Base-by-base conservation (phyloP, 345 rosid species). In the Schrenkiella parvula region DNA sequence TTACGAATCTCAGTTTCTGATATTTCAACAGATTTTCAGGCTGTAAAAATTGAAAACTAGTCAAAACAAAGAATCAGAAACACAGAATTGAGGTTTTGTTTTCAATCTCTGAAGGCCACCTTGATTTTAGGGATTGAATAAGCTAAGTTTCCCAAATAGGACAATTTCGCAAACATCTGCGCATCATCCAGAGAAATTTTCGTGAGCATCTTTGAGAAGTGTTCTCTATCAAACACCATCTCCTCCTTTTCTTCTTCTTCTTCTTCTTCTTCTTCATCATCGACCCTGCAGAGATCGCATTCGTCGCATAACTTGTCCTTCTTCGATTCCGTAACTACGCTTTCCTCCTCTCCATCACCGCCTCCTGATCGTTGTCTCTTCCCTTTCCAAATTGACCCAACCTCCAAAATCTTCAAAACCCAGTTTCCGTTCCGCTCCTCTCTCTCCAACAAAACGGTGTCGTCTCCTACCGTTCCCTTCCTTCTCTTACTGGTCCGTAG, bases 341-440 rank as follows among this genome's bases (percentile, higher is more conserved):
- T 70, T 48, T 59, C 75, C 5, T 76, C 80, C 34, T 11, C 71
- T 10, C 9, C 84, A 17, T 34, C 79, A 8, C 55, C 78, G 18
- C 72, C 52, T 29, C 68, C 69, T 50, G 70, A 61, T 53, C 75
- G 66, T 38, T 67, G 77, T 72, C 37, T 58, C 82, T 21, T 79
- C 79, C 68, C 78, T 83, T 59, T 83, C 88, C 90, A 80, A 22
- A 88, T 79, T 0, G 96, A 87, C 44, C 82, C 80, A 19, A 89
- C 89, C 19, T 84, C 91, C 83, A 95, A 76, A 85, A 91, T 89
- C 93, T 86, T 93, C 81, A 87, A 44, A n/a, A 91, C 89, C 97
- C 97, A 93, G 69, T 82, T 93, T 74, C 75, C 89, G 17, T 82
- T 80, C 9, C 64, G 66, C 38, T 76, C 83, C 42, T 59, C 71